Conservation (phyloP, 306 rosid species). For the Urtica urens region DNA sequence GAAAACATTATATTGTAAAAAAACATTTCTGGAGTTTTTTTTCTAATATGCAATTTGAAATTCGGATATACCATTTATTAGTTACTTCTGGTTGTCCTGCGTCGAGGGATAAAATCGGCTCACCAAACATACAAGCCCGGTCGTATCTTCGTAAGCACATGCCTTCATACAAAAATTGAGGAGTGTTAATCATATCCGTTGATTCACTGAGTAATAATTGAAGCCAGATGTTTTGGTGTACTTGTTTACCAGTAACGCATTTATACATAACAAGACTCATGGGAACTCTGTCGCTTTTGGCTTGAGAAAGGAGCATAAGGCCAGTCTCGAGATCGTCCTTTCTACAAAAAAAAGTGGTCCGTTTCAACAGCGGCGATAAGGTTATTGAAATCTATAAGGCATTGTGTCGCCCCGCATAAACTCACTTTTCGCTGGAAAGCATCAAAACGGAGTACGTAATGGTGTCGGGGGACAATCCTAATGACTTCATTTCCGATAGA, state of each 20-base stretch:
- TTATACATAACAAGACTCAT: conserved; percentile 48
- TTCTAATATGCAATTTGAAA: too few species aligned
- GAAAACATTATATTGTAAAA: conserved; percentile 25
- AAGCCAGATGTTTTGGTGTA: conserved; percentile 1
- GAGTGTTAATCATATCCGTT: conserved; percentile 18
- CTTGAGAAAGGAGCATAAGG: conserved; percentile 62
- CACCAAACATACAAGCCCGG: conserved; percentile 60
- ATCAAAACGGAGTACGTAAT: conserved; percentile 81
- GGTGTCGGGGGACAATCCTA: conserved; percentile 66
- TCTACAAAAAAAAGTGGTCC: conserved; percentile 32
- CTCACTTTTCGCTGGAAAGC: conserved; percentile 80
- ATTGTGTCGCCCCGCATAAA: conserved; percentile 4
- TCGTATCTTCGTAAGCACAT: conserved; percentile 79
- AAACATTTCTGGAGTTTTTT: too few species aligned
- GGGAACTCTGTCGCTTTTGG: conserved; percentile 55
- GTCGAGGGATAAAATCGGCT: conserved; percentile 41
- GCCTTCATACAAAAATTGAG: conserved; percentile 42
- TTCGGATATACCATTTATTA: conserved; percentile 57
- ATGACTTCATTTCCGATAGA: conserved; percentile 65
- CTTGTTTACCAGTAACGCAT: conserved; percentile 65
- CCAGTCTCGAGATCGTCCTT: conserved; percentile 71
- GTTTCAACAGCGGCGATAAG: conserved; percentile 15
- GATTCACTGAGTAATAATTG: neutral
- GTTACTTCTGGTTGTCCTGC: conserved; percentile 42
- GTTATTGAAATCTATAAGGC: neutral